Evolutionary conservation across 164 flowering plant genomes (phyloP).

Genomic region (Kalanchoe fedtschenkoi): DNA sequence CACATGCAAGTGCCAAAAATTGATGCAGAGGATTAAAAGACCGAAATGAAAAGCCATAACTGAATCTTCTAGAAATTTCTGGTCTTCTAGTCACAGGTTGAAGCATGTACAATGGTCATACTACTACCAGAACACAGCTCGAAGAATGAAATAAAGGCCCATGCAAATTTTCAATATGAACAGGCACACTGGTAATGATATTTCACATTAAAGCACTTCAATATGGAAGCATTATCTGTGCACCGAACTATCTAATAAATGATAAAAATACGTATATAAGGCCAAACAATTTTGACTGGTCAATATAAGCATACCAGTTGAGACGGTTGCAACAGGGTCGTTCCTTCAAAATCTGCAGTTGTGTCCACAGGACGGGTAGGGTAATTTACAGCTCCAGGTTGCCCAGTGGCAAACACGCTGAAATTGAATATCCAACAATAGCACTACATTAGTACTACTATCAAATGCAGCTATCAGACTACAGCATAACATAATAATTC

Average conservation of each 20-base stretch:
- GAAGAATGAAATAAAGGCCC: background rate
- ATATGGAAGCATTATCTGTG: too few relatives aligned
- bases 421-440: background rate
- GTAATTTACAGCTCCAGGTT: conserved; percentile 69
- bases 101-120: background rate
- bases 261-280: background rate
- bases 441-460: background rate
- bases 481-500: background rate
- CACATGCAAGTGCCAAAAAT: background rate
- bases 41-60: background rate
- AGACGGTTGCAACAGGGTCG: conserved; percentile 70
- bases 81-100: background rate
- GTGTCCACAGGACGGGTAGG: conserved; percentile 92
- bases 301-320: conserved; percentile 48
- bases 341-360: conserved; percentile 87
- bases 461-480: background rate
- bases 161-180: background rate
- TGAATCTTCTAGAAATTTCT: background rate
- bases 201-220: background rate
- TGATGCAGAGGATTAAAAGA: background rate
- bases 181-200: background rate
- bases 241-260: background rate
- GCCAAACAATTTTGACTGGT: background rate
- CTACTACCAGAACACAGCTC: background rate
- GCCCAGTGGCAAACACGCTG: conserved; percentile 75